Percentiles rank a stretch among this genome's conserved stretches.
Conservation (phyloP, 768 basidiomycete genomes). For the Rhodotorula paludigena region DNA sequence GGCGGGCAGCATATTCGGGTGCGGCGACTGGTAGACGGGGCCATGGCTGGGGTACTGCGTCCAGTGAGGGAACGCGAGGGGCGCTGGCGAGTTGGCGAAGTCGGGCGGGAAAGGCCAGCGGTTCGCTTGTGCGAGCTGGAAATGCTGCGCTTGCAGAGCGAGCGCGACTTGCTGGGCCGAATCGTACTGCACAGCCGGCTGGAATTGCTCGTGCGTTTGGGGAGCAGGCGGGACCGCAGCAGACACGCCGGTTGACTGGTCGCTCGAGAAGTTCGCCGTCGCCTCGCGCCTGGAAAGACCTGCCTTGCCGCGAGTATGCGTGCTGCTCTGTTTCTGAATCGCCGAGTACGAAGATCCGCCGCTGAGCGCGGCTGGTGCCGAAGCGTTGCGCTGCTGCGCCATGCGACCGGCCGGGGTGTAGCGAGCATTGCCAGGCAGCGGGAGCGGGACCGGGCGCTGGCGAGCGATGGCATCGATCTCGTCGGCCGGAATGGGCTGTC, state of each 20-base stretch:
- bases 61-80: too few relatives aligned
- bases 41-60: too few relatives aligned
- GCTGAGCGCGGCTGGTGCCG: constrained; percentile 2
- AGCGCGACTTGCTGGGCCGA: neutral
- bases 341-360: neutral
- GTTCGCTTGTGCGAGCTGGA: neutral
- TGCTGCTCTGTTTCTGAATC: neutral
- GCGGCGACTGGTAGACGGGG: too few relatives aligned
- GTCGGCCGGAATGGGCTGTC: neutral
- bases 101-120: neutral
- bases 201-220: neutral
- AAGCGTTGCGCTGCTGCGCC: constrained; percentile 9
- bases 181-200: too few relatives aligned
- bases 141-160: neutral
- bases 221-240: too few relatives aligned
- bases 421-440: constrained; percentile 36
- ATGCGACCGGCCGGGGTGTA: constrained; percentile 21
- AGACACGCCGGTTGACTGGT: too few relatives aligned
- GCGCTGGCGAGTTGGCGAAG: neutral
- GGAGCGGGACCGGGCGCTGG: neutral
- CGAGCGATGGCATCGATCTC: neutral
- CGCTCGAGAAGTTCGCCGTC: too few relatives aligned
- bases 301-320: too few relatives aligned
- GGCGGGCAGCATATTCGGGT: too few relatives aligned
- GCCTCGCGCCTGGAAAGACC: too few relatives aligned